Base-by-base conservation (phyloP, 2,329 filamentous ascomycete genomes). In the Colletotrichum lentis region DNA sequence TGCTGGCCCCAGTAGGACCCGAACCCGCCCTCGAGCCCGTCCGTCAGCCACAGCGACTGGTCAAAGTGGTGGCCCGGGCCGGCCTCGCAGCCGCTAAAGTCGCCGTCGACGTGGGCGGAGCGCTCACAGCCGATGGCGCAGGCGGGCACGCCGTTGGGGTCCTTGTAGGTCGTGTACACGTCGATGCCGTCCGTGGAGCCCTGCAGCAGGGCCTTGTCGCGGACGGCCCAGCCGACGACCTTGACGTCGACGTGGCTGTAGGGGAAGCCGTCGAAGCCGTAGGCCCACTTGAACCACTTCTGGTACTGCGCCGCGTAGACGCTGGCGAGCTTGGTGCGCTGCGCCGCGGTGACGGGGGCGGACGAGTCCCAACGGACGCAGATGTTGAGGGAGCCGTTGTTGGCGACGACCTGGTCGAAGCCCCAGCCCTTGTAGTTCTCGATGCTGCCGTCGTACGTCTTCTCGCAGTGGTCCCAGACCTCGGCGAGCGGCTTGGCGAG, bases 1-100 rank as follows among this genome's bases (percentile, higher is more conserved):
- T 80, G 74, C 71, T 83, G 79, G 12, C 81, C 81, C 81, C 81
- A 84, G 61, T 83, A 79, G 52, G 80, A 81, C 50, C 81, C 82
- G 2, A 80, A 77, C 54, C 82, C 81, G 35, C 82, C 82, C 4
- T 71, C 37, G 62, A 84, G 76, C 5, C 80, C 81, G 39, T 80
- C 79, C 0, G 81, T 83, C 12, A 84, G 76, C 82, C 82, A 83
- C 47, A 84, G 77, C 3, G 77, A 80, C 71, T 80, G 74, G 70
- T 83, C 80, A 66, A 83, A 84, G 73, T 82, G 81, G 16, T 75
- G 71, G 24, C 69, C 75, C 0, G 76, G 76, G 10, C 79, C 79
- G 18, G 75, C 77, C 10, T 78, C 69, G 69, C 81, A 83, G 20
- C 74, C 71, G 64, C 72, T 73, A 69, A 82, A 82, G 63, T 82